phyloP scores from a whole-genome alignment of 2,329 filamentous ascomycete genomes.

The Aspergillus ochraceoroseus region DNA sequence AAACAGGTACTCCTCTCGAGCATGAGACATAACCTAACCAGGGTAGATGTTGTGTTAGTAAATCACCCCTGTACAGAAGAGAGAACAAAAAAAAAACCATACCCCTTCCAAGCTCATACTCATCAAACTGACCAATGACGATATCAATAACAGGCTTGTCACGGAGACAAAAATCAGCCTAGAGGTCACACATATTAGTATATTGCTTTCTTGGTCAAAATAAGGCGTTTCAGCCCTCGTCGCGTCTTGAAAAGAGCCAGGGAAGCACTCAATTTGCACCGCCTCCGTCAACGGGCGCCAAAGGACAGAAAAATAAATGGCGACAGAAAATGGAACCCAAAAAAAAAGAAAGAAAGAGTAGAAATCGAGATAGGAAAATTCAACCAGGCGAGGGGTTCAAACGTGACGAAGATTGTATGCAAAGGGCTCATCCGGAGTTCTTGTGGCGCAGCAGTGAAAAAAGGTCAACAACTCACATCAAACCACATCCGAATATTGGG shows the following conservation, averaged over 20 bases:
- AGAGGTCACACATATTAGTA: conserved; percentile 17
- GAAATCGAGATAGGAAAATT: conserved; percentile 2
- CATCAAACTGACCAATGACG: conserved; percentile 55
- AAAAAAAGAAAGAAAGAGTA: background rate
- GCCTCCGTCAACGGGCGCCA: conserved; percentile 3
- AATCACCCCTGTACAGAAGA: background rate
- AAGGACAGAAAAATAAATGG: background rate
- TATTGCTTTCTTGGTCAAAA: conserved; percentile 1
- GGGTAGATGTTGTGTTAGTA: conserved; percentile 1
- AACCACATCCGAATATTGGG: conserved; percentile 38
- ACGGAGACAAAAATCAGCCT: conserved; percentile 57
- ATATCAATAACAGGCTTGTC: conserved; percentile 58
- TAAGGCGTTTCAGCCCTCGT: conserved; percentile 19
- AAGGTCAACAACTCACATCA: conserved; percentile 34
- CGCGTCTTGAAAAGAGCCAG: background rate
- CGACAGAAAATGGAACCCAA: background rate
- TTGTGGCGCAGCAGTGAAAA: conserved; percentile 24
- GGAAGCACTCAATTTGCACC: conserved; percentile 1
- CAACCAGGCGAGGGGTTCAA: conserved; percentile 18
- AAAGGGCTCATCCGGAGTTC: conserved; percentile 15
- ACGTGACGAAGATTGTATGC: conserved; percentile 38
- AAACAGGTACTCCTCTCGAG: conserved; percentile 58
- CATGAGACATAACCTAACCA: conserved; percentile 55
- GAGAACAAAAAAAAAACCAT: conserved; percentile 18
- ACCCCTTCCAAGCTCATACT: conserved; percentile 55